Evolutionary conservation across 306 rosid species (phyloP), one percentile per base, ranked within the genome.

Genomic region (Nissolia schottii): DNA sequence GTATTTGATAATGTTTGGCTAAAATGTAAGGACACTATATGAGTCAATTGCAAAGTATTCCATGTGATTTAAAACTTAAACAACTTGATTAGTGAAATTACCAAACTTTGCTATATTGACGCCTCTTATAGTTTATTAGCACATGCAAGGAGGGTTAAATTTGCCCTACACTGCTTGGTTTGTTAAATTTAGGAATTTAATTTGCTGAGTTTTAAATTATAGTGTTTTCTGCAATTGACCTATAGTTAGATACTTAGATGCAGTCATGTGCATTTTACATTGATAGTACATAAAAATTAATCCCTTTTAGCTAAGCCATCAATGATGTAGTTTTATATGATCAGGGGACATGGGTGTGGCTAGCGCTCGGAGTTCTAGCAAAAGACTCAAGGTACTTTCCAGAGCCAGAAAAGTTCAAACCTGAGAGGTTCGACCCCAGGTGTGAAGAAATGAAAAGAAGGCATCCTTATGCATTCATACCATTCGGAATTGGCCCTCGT

Each of bases 311-410:
- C 11, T 54, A 20, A 37, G 12, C 3, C 57, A 62, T 45, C 25
- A 56, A 55, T 74, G 16, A 80, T 59, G 3, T 23, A 20, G 28
- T 56, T 61, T 50, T 46, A 27, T 28, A 25, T 77, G 84, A 56
- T 60, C 76, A 93, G 98, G 98, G 98, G 5, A 89, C 97, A 9
- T 93, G 98, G 98, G 94, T 93, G 8, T 93, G 98, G 98, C 75
- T 90, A 67, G 94, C 96, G 18, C 92, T 77, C 6, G 98, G 98
- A 77, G 98, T 93, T 74, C 81, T 93, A 75, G 93, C 97, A 6
- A 93, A 93, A 77, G 98, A 93, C 53, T 85, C 97, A 37, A 93
- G 64, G 34, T 85, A 91, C 70, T 91, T 87, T 78, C 84, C 92
- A 5, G 98, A 91, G 84, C 98, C 98, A 72, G 92, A 91, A 3